Evolutionary conservation across 768 basidiomycete genomes (phyloP).

Genomic region (Calocera cornea): DNA sequence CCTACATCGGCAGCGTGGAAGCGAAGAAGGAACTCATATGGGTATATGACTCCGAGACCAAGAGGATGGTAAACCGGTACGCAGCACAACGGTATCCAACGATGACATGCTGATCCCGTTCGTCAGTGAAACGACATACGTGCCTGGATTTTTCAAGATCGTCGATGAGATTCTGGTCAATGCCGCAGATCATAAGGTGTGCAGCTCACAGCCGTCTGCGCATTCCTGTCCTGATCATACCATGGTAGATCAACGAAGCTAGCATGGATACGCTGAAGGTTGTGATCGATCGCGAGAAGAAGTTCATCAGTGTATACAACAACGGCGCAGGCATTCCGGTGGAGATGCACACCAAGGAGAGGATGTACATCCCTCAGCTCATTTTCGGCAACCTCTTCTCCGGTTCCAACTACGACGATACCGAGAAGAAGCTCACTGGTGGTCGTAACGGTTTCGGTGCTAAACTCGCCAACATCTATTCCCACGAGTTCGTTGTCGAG

Average conservation of each 20-base stretch:
- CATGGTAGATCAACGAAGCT: constrained; percentile 78
- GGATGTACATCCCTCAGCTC: constrained; percentile 90
- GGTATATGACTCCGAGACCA: constrained; percentile 76
- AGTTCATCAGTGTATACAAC: constrained; percentile 84
- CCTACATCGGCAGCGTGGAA: constrained; percentile 95
- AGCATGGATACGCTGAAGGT: constrained; percentile 88
- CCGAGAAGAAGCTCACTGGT: constrained; percentile 96
- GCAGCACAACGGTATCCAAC: constrained; percentile 23
- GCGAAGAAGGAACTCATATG: constrained; percentile 77
- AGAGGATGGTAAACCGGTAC: constrained; percentile 70
- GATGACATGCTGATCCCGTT: neutral
- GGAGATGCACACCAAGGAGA: constrained; percentile 85
- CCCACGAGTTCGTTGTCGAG: constrained; percentile 87
- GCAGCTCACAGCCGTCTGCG: constrained; percentile 12
- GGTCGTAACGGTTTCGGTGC: constrained; percentile 98
- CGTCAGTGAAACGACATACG: constrained; percentile 47
- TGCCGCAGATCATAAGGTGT: constrained; percentile 96
- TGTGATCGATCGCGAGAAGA: constrained; percentile 67
- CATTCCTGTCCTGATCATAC: neutral
- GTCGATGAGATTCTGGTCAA: constrained; percentile 98
- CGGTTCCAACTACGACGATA: constrained; percentile 94
- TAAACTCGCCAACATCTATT: constrained; percentile 97
- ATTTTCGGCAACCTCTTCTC: constrained; percentile 94
- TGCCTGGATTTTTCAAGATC: constrained; percentile 98
- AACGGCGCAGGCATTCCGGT: constrained; percentile 94